These are phyloP conservation scores for Harringtonia lauricola DNA, from an alignment of 2,329 filamentous ascomycete genomes.

Conservation along the genomic window DNA sequence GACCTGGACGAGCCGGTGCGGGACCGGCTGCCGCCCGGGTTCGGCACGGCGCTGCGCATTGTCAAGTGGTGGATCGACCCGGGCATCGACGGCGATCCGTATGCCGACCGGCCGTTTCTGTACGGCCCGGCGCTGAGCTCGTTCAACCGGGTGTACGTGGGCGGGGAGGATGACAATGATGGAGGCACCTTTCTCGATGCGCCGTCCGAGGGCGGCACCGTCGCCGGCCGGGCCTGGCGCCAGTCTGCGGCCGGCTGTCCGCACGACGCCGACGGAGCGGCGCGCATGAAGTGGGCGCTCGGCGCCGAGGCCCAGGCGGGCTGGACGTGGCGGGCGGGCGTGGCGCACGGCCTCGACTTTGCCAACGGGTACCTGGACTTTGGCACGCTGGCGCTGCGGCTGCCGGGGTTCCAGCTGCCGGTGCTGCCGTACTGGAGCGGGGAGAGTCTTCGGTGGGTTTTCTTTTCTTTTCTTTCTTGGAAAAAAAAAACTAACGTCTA, in stretches of 20 bases:
- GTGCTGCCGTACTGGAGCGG: constrained; percentile 75
- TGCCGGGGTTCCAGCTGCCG: constrained; percentile 63
- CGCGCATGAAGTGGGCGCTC: constrained; percentile 49
- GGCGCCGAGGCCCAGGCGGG: constrained; percentile 31
- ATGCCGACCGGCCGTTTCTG: constrained; percentile 75
- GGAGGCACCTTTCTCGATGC: constrained; percentile 36
- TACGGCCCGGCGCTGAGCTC: constrained; percentile 74
- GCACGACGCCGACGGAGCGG: constrained; percentile 27
- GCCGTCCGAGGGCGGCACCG: constrained; percentile 57
- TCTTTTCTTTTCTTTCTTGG: constrained; percentile 1
- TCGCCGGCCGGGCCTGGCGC: constrained; percentile 34
- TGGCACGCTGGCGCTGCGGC: constrained; percentile 53
- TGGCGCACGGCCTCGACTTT: constrained; percentile 53
- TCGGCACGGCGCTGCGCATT: constrained; percentile 72
- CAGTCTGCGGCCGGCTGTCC: constrained; percentile 36
- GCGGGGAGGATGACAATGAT: constrained; percentile 27
- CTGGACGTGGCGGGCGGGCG: constrained; percentile 44
- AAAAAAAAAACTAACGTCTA: constrained; percentile 25
- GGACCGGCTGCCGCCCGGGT: constrained; percentile 75
- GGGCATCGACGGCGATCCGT: constrained; percentile 78
- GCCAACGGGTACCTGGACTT: constrained; percentile 92
- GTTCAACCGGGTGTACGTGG: constrained; percentile 65
- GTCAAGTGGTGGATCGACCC: constrained; percentile 90
- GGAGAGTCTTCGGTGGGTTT: constrained; percentile 58
- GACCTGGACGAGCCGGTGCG: constrained; percentile 89